phyloP scores from a whole-genome alignment of 2,329 filamentous ascomycete species.

The Dactylellina leptospora region DNA sequence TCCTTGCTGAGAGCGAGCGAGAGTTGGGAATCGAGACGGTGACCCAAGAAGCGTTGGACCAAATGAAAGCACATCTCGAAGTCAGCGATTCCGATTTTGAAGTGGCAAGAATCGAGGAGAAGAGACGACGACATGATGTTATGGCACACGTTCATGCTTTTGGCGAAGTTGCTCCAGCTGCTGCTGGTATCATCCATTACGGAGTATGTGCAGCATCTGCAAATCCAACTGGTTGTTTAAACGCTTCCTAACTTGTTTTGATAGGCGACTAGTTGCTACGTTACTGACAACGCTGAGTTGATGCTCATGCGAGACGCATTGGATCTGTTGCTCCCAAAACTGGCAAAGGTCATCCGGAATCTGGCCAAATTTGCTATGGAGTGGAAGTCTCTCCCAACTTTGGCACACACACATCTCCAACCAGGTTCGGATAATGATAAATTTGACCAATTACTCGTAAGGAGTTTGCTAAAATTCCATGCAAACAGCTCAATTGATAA shows the following conservation, averaged over 20 bases:
- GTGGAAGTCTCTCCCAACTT: slow-evolving; percentile 75
- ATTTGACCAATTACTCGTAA: too few species aligned
- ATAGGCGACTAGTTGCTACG: slow-evolving; percentile 64
- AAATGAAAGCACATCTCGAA: slow-evolving; percentile 78
- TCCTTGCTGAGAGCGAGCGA: slow-evolving; percentile 81
- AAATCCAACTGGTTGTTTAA: not conserved
- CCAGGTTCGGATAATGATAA: slow-evolving; percentile 58
- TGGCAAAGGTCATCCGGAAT: slow-evolving; percentile 81
- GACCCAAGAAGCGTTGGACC: slow-evolving; percentile 75
- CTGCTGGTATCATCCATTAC: slow-evolving; percentile 83
- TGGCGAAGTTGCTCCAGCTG: slow-evolving; percentile 75
- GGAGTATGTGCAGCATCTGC: slow-evolving; percentile 36
- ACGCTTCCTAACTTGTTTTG: not conserved
- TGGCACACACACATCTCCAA: slow-evolving; percentile 80
- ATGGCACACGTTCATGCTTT: slow-evolving; percentile 77
- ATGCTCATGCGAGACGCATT: slow-evolving; percentile 79
- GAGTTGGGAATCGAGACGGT: slow-evolving; percentile 79
- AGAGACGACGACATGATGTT: slow-evolving; percentile 72
- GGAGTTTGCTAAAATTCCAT: too few species aligned
- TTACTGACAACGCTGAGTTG: slow-evolving; percentile 79
- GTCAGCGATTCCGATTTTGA: slow-evolving; percentile 81
- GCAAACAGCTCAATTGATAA: slow-evolving; percentile 67
- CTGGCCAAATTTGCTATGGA: slow-evolving; percentile 75
- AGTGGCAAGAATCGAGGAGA: slow-evolving; percentile 79
- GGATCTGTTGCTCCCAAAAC: slow-evolving; percentile 77